Evolutionary conservation across 352 stramenopile genomes (phyloP), one percentile per base, ranked within the genome.

Genomic region (Phytophthora capsici): DNA sequence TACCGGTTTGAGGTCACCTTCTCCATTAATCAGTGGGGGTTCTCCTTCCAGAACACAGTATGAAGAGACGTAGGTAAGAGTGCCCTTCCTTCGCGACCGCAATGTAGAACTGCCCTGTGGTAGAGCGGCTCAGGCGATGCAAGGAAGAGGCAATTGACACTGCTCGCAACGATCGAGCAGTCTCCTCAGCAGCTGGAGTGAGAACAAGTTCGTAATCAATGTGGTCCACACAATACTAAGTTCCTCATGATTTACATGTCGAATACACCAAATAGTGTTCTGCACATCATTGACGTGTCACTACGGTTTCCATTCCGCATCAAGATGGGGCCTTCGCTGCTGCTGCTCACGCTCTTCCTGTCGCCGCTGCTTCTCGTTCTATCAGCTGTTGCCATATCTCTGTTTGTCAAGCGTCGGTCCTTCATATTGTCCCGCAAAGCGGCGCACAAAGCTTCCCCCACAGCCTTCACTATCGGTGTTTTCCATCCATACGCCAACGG

Each of bases 401-500:
- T 89, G 6, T 70, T 73, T 45, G 73, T 61, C 46, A 75, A 77
- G 55, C 70, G 82, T n/a, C 70, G 71, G 23, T 48, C 70, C n/a
- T 88, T 82, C 26, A 50, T 64, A 20, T 66, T 65, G 5, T 71
- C 79, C 19, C 60, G 66, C 36, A 71, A 78, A 34, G 25, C 22
- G 1, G 41, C 41, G 25, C 53, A 61, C 2, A 66, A 65, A 14
- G 6, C 6, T 12, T 8, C 34, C 8, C 51, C 32, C 6, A 50
- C 45, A 32, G 50, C 69, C 36, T 51, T 77, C 19, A 91, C 76
- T 1, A 73, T 98, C 53, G 94, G 82, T 32, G 93, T 99, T 61
- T 98, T 98, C 77, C 96, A 99, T 71, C 96, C 94, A 30, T 96
- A 98, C 73, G 97, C 95, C 36, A 94, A 98, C 55, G 88, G 86